Percentiles rank a stretch among this genome's conserved stretches.
Evolutionary conservation across 805 yeast species (phyloP).

Genomic region (Barnettozyma vustinii): DNA sequence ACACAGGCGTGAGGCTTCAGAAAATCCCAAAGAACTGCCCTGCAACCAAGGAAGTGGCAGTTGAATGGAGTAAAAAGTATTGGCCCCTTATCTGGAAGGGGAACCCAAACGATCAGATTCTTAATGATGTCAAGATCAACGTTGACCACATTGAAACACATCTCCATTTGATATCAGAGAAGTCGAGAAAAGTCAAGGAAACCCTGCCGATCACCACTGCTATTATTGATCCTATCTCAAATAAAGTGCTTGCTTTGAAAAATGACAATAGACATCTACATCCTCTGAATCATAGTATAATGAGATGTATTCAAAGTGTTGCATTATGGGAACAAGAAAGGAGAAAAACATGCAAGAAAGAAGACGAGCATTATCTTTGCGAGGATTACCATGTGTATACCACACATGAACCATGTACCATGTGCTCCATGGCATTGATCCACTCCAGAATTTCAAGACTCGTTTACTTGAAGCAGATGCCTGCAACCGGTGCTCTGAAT

Average conservation of each 20-base stretch:
- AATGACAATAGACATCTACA: slow-evolving; percentile 38
- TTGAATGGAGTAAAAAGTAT: slow-evolving; percentile 55
- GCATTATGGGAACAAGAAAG: slow-evolving; percentile 48
- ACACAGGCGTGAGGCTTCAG: slow-evolving; percentile 16
- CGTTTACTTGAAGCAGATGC: slow-evolving; percentile 48
- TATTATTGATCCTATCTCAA: slow-evolving; percentile 53
- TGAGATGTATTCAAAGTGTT: slow-evolving; percentile 61
- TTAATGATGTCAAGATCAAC: slow-evolving; percentile 51
- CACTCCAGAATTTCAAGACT: slow-evolving; percentile 80
- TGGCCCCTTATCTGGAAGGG: slow-evolving; percentile 98
- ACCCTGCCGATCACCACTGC: slow-evolving; percentile 49
- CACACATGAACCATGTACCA: slow-evolving; percentile 93
- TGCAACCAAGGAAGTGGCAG: slow-evolving; percentile 57
- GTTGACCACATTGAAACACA: slow-evolving; percentile 35
- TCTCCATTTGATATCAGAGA: slow-evolving; percentile 25
- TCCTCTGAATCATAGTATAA: slow-evolving; percentile 69
- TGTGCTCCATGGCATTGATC: slow-evolving; percentile 94
- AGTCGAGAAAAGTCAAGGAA: slow-evolving; percentile 23
- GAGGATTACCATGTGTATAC: slow-evolving; percentile 73
- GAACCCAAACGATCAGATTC: slow-evolving; percentile 68
- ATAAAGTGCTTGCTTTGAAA: slow-evolving; percentile 30
- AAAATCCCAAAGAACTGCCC: slow-evolving; percentile 63
- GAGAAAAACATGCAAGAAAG: slow-evolving; percentile 23
- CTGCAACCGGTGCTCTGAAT: slow-evolving; percentile 49
- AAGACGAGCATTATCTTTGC: slow-evolving; percentile 52